Percentiles rank a stretch among this genome's conserved stretches.
These are phyloP conservation scores for Colletotrichum sp. DNA, from an alignment of 2,329 filamentous ascomycete species.

Conservation along the genomic window DNA sequence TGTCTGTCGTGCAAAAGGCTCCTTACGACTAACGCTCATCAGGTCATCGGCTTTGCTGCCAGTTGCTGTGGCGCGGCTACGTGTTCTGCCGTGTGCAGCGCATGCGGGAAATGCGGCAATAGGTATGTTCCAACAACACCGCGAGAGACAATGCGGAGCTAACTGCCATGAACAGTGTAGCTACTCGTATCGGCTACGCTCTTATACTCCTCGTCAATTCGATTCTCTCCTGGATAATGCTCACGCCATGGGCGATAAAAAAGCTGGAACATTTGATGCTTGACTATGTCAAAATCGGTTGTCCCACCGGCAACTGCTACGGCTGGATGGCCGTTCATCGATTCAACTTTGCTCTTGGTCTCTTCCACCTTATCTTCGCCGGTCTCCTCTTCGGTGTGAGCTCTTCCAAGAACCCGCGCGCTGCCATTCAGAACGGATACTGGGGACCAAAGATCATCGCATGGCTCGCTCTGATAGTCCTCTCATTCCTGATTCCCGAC, in stretches of 20 bases:
- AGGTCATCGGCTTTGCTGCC: slow-evolving; percentile 79
- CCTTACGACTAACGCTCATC: slow-evolving; percentile 17
- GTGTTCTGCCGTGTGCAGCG: slow-evolving; percentile 93
- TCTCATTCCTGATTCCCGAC: slow-evolving; percentile 96
- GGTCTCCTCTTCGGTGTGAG: slow-evolving; percentile 85
- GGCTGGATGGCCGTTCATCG: slow-evolving; percentile 96
- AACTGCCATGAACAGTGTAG: slow-evolving; percentile 66
- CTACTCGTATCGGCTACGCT: slow-evolving; percentile 95
- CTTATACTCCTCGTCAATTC: slow-evolving; percentile 96
- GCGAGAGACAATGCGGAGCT: not conserved
- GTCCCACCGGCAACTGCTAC: slow-evolving; percentile 87
- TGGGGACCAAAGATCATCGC: slow-evolving; percentile 96
- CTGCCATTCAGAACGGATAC: slow-evolving; percentile 94
- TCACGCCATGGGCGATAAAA: slow-evolving; percentile 97
- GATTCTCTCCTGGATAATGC: slow-evolving; percentile 98
- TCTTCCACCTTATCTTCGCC: slow-evolving; percentile 90
- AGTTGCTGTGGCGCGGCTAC: slow-evolving; percentile 97
- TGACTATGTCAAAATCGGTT: slow-evolving; percentile 95
- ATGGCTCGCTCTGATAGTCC: slow-evolving; percentile 85
- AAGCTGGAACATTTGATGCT: slow-evolving; percentile 91
- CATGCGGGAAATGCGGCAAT: slow-evolving; percentile 96
- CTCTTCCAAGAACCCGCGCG: slow-evolving; percentile 85
- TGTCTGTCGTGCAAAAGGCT: not conserved
- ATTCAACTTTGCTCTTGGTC: slow-evolving; percentile 95
- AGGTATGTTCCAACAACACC: slow-evolving; percentile 60